Conservation (phyloP, 139 green algal genomes). For the Coccomyxa sp. region DNA sequence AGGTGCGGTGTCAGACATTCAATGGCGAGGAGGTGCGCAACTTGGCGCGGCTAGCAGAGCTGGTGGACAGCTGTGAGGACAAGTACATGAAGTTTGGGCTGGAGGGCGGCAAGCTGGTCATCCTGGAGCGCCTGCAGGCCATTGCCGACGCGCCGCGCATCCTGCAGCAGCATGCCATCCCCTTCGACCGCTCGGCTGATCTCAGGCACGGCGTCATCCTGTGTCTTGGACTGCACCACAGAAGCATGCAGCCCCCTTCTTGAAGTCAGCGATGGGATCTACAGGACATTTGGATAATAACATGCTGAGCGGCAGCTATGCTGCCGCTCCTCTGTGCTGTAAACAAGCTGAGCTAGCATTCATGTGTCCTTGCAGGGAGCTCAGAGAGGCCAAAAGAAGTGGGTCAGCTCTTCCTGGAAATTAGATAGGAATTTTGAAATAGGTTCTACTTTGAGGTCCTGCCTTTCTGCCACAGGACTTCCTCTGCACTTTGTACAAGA, state of each 20-base stretch:
- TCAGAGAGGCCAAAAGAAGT: neutral
- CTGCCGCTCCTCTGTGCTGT: neutral
- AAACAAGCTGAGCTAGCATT: neutral
- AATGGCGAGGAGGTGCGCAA: constrained; percentile 74
- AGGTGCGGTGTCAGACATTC: constrained; percentile 11
- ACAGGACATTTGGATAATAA: neutral
- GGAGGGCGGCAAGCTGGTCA: constrained; percentile 54
- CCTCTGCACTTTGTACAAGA: too few relatives aligned
- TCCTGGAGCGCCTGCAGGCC: constrained; percentile 39
- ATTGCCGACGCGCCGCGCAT: constrained; percentile 42
- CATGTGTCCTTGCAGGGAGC: neutral
- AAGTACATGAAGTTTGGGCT: constrained; percentile 62
- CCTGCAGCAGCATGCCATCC: constrained; percentile 57
- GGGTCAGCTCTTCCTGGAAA: too few relatives aligned
- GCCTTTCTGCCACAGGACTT: too few relatives aligned
- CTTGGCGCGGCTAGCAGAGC: constrained; percentile 70
- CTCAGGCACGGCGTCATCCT: constrained; percentile 3
- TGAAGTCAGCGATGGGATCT: neutral
- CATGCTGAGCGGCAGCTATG: too few relatives aligned
- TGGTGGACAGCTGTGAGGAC: constrained; percentile 44
- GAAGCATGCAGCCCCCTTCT: neutral
- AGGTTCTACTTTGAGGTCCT: too few relatives aligned
- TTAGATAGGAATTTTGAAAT: too few relatives aligned
- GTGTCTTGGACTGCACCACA: neutral
- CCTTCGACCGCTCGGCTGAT: constrained; percentile 44